These are phyloP conservation scores for Inga oerstediana DNA, from an alignment of 306 rosid genomes.

Conservation along the genomic window DNA sequence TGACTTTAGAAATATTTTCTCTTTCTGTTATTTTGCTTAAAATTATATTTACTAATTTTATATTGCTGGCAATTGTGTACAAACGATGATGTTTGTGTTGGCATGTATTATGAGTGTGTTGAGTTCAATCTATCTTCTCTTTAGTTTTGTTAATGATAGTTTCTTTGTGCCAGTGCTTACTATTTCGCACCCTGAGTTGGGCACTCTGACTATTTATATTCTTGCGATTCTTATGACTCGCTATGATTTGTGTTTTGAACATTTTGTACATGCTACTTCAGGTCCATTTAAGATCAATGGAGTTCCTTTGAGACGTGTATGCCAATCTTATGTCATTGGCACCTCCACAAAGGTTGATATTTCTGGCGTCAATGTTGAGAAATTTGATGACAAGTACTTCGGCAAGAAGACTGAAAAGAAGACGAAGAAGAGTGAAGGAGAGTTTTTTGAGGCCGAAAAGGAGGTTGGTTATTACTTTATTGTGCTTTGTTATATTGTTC, in stretches of 20 bases:
- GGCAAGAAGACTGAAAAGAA: slow-evolving; percentile 55
- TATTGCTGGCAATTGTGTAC: neutral
- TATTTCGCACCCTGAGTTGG: neutral
- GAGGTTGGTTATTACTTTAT: slow-evolving; percentile 44
- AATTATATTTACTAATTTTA: neutral
- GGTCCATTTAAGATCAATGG: slow-evolving; percentile 76
- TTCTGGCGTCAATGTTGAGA: slow-evolving; percentile 53
- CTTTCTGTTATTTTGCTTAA: neutral
- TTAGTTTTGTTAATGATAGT: neutral
- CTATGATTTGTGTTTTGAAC: neutral
- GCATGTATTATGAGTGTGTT: neutral
- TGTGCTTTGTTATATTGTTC: neutral
- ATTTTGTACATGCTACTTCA: slow-evolving; percentile 2
- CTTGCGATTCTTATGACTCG: no score
- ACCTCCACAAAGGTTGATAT: slow-evolving; percentile 73
- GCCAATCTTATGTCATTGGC: slow-evolving; percentile 64
- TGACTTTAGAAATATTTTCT: neutral
- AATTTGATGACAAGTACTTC: slow-evolving; percentile 66
- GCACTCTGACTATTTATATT: neutral
- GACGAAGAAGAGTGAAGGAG: slow-evolving; percentile 64
- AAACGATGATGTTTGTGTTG: neutral
- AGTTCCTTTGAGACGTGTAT: slow-evolving; percentile 75
- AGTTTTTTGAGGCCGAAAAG: slow-evolving; percentile 65
- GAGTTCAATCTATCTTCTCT: neutral
- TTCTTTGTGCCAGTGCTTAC: no score